Evolutionary conservation across 2,329 filamentous ascomycete genomes (phyloP), one percentile per base, ranked within the genome.

Genomic region (Aspergillus hiratsukae): DNA sequence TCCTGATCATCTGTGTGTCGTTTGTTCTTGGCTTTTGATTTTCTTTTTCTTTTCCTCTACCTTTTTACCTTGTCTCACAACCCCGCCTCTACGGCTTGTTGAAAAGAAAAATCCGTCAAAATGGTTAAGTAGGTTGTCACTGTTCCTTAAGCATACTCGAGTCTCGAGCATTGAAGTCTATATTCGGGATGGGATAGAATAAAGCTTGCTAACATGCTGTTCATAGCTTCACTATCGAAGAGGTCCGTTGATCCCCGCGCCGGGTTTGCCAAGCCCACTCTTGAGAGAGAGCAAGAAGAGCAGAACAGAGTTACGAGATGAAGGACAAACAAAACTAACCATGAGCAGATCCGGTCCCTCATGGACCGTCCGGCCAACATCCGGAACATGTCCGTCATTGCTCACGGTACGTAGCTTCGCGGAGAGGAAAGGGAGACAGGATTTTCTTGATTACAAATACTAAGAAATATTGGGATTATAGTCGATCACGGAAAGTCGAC

Each of bases 401-500:
- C 94, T 80, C 94, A 99, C 84, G 92, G 83, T 85, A 80, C 75
- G 81, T 73, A 19, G 9, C 49, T 50, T 29, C 48, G 56, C 8
- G n/a, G 23, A 19, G n/a, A 23, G 41, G 21, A 19, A 23, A 14
- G 9, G 41, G 14, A 45, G 41, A 23, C 41, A 19, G 41, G 41
- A 19, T 45, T 45, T 45, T 23, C 41, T 46, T 46, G 43, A 46
- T 46, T 46, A 46, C 43, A 27, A 46, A 57, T 56, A 40, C 51
- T 51, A 48, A 29, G 7, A 51, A 11, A 19, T 11, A 49, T 58
- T 46, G 21, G 21, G 48, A 27, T 53, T 57, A 60, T 65, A 85
- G 86, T 99, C 87, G 94, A 99, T 82, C 94, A 99, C 87, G 94
- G 94, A 84, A 99, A 99, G 83, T 99, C 94, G 72, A 99, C 94